phyloP scores from a whole-genome alignment of 805 yeast species.

The Kuraishia capsulata region DNA sequence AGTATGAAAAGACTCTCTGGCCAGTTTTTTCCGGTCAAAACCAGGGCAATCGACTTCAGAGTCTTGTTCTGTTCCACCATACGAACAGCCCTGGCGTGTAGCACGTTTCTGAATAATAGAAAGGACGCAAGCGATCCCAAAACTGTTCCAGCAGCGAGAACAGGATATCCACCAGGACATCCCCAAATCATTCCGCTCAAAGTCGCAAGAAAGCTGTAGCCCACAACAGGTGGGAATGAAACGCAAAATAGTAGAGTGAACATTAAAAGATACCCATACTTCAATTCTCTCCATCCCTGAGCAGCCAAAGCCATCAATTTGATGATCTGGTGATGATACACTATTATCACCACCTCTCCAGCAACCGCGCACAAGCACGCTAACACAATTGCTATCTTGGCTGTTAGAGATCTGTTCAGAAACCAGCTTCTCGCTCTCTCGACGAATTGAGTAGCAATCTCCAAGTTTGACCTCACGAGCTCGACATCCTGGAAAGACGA shows the following conservation, averaged over 20 bases:
- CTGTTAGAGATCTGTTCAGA: neutral
- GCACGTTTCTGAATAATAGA: constrained; percentile 48
- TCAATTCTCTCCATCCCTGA: constrained; percentile 30
- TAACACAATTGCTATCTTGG: constrained; percentile 6
- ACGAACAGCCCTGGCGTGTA: constrained; percentile 48
- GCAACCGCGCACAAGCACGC: constrained; percentile 1
- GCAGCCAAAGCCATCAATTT: constrained; percentile 30
- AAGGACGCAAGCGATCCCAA: constrained; percentile 74
- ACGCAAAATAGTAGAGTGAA: constrained; percentile 50
- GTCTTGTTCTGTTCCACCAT: constrained; percentile 53
- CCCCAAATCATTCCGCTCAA: constrained; percentile 81
- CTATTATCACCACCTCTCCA: constrained; percentile 11
- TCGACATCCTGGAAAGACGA: too few species aligned
- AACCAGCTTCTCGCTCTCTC: neutral
- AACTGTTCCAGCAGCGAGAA: constrained; percentile 60
- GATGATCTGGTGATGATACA: constrained; percentile 28
- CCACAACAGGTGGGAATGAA: constrained; percentile 86
- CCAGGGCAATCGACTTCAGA: constrained; percentile 66
- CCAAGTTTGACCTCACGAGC: too few species aligned
- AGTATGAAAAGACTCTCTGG: constrained; percentile 58
- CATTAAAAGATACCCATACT: constrained; percentile 35
- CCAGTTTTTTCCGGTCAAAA: constrained; percentile 44
- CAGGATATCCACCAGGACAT: constrained; percentile 63
- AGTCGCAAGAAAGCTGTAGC: constrained; percentile 63
- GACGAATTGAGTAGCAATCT: neutral